These are phyloP conservation scores for Trichosporon coremiiforme DNA, from an alignment of 1,284 basidiomycete species.

Conservation along the genomic window DNA sequence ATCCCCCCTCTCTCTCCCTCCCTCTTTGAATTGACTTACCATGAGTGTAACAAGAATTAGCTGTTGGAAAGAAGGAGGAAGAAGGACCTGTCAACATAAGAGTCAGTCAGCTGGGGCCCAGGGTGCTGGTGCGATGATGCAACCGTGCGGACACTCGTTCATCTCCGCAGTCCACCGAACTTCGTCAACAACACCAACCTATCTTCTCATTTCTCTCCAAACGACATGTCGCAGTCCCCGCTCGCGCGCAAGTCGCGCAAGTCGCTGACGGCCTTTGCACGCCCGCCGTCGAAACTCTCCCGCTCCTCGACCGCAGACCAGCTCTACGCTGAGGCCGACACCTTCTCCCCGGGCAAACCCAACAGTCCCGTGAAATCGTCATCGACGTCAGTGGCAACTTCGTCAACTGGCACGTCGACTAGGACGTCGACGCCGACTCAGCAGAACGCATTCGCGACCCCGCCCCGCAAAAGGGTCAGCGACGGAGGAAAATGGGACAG, in stretches of 20 bases:
- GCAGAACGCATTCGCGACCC: constrained; percentile 29
- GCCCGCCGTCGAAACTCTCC: constrained; percentile 45
- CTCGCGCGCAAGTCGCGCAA: constrained; percentile 44
- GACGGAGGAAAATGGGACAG: background rate
- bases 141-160: background rate
- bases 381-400: background rate
- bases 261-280: constrained; percentile 46
- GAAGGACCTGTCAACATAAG: background rate
- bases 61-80: background rate
- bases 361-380: background rate
- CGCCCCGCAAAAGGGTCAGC: background rate
- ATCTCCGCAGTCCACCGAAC: background rate
- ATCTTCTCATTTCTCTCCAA: background rate
- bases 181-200: background rate
- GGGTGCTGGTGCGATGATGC: constrained; percentile 11
- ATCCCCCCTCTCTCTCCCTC: background rate
- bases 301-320: constrained; percentile 31
- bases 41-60: background rate
- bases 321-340: constrained; percentile 21
- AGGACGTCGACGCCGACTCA: background rate
- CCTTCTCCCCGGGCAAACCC: background rate
- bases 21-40: background rate
- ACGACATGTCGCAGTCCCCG: constrained; percentile 51
- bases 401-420: background rate
- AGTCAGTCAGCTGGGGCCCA: background rate